These are phyloP conservation scores for Bolboschoenus planiculmis DNA, from an alignment of 176 grass and related monocot genomes.

Conservation along the genomic window DNA sequence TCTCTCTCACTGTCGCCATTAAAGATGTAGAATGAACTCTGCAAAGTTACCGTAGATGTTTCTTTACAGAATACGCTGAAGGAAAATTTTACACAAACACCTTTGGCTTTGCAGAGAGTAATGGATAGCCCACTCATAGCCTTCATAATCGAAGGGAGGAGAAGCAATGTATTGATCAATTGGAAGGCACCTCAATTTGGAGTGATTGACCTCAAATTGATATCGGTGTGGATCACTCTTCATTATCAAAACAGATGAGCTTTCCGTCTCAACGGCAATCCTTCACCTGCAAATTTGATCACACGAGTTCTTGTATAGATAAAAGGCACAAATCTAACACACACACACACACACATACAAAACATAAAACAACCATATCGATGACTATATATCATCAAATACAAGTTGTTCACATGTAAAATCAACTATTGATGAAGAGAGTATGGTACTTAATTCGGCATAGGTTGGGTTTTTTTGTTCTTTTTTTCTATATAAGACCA, in stretches of 20 bases:
- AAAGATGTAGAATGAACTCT: background rate
- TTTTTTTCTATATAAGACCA: too few species aligned
- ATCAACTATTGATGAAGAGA: too few species aligned
- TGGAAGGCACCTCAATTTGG: background rate
- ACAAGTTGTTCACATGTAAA: too few species aligned
- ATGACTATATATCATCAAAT: too few species aligned
- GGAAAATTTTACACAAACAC: background rate
- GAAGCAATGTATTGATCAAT: background rate
- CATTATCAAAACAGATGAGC: background rate
- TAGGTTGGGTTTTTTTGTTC: too few species aligned
- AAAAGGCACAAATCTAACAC: too few species aligned
- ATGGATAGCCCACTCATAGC: background rate
- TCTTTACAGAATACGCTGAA: background rate
- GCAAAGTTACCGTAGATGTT: background rate
- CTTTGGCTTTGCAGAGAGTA: background rate
- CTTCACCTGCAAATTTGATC: background rate
- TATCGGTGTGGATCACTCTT: background rate
- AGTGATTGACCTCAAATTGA: background rate
- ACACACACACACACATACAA: too few species aligned
- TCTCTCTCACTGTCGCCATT: background rate
- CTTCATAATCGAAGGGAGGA: background rate
- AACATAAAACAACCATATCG: too few species aligned
- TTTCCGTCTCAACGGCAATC: background rate
- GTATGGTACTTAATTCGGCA: too few species aligned
- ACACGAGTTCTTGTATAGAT: background rate